phyloP scores from a whole-genome alignment of 2,329 filamentous ascomycete species.

The Aphanoascus verrucosus region DNA sequence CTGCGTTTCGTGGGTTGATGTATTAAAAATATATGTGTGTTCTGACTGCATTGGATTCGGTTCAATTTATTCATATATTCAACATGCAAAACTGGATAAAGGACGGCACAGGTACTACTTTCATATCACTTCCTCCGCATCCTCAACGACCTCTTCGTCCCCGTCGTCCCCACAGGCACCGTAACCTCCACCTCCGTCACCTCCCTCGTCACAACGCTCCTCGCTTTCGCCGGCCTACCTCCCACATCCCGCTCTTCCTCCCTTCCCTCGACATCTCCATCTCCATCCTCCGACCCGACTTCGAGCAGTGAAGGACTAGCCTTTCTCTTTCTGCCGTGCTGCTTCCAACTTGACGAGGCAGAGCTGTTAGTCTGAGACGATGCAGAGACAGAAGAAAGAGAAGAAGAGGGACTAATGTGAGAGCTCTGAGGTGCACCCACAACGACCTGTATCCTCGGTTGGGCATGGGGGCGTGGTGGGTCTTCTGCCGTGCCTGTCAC shows the following conservation, averaged over 20 bases:
- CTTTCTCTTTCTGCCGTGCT: constrained; percentile 10
- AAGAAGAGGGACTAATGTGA: not conserved
- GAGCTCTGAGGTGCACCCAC: constrained; percentile 5
- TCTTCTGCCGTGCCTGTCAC: not conserved
- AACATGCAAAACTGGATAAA: too few species aligned
- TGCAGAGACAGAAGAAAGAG: too few species aligned
- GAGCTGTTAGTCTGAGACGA: not conserved
- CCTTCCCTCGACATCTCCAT: not conserved
- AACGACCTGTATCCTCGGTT: constrained; percentile 6
- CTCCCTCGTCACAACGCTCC: not conserved
- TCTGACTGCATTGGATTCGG: not conserved
- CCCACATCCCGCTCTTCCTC: not conserved
- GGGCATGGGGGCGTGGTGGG: not conserved
- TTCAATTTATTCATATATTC: not conserved
- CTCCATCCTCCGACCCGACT: not conserved
- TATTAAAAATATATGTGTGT: constrained; percentile 4
- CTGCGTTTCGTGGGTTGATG: not conserved
- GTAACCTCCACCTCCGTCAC: not conserved
- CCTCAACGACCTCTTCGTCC: not conserved
- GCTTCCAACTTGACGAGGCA: constrained; percentile 5
- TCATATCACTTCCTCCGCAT: not conserved
- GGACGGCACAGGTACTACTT: too few species aligned
- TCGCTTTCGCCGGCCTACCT: constrained; percentile 2
- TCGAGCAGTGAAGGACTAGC: not conserved
- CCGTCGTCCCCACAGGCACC: not conserved